Percentiles rank a stretch among this genome's conserved stretches.
phyloP scores from a whole-genome alignment of 179 eudicot species.

The Silene vulgaris region DNA sequence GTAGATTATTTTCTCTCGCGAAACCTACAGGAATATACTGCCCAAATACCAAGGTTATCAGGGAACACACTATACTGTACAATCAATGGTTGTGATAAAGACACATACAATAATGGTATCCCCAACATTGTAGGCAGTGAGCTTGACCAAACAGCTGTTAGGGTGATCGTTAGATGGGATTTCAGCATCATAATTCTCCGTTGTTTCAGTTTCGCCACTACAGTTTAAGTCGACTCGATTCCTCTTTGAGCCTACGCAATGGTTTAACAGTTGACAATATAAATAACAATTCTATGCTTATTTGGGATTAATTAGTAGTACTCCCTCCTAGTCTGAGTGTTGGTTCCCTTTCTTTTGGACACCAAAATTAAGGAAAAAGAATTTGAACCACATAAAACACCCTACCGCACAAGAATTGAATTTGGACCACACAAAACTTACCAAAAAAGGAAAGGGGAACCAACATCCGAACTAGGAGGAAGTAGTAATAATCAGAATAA shows the following conservation, averaged over 20 bases:
- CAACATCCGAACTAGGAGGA: too few species aligned
- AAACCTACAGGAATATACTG: conserved; percentile 19
- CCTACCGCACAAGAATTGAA: too few species aligned
- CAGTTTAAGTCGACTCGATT: neutral
- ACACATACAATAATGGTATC: neutral
- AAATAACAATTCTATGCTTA: too few species aligned
- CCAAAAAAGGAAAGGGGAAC: too few species aligned
- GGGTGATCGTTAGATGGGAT: neutral
- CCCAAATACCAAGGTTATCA: neutral
- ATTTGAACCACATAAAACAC: neutral
- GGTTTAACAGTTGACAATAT: too few species aligned
- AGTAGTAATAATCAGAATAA: too few species aligned
- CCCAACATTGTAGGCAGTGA: neutral
- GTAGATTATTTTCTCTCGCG: conserved; percentile 2
- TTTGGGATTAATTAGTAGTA: too few species aligned
- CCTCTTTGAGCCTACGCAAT: neutral
- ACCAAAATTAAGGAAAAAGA: too few species aligned
- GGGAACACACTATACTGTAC: neutral
- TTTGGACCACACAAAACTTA: too few species aligned
- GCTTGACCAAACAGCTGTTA: neutral
- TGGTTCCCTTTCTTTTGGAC: too few species aligned
- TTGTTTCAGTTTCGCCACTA: neutral
- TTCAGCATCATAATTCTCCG: neutral
- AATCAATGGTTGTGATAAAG: neutral
- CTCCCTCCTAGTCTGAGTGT: too few species aligned